Conservation (phyloP, 306 rosid species). For the Astragalus glycyphyllos region DNA sequence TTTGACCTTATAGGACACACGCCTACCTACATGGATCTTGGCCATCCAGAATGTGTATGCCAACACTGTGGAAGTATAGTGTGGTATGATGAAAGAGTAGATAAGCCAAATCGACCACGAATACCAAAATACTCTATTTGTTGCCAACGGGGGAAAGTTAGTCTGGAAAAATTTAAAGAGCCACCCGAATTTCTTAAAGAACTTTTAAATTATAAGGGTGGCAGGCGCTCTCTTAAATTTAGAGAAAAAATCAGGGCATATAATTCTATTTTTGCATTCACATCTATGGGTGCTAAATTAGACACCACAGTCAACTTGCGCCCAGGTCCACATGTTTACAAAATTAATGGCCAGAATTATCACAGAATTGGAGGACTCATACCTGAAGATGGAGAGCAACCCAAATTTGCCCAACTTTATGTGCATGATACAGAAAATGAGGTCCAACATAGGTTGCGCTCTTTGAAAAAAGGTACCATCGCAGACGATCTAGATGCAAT, state of each 20-base stretch:
- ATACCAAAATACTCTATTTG: background rate
- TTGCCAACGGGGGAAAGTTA: background rate
- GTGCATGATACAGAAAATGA: background rate
- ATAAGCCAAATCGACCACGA: background rate
- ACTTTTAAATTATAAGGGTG: background rate
- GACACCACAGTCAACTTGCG: background rate
- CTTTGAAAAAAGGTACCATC: background rate
- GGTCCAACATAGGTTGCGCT: background rate
- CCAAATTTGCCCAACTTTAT: background rate
- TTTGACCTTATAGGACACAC: too few species aligned
- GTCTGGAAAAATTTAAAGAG: background rate
- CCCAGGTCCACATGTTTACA: background rate
- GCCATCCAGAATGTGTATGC: background rate
- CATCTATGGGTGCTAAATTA: constrained; percentile 1
- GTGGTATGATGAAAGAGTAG: background rate
- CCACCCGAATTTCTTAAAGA: background rate
- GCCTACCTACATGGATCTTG: background rate
- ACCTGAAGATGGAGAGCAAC: background rate
- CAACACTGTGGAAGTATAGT: background rate
- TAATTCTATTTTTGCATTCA: constrained; percentile 9
- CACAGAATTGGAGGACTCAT: background rate
- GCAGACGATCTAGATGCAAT: background rate
- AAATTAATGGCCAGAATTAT: background rate
- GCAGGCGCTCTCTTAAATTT: background rate
- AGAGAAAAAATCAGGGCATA: constrained; percentile 2